Conservation (phyloP, 2,329 filamentous ascomycete genomes). For the Scedosporium dehoogii region DNA sequence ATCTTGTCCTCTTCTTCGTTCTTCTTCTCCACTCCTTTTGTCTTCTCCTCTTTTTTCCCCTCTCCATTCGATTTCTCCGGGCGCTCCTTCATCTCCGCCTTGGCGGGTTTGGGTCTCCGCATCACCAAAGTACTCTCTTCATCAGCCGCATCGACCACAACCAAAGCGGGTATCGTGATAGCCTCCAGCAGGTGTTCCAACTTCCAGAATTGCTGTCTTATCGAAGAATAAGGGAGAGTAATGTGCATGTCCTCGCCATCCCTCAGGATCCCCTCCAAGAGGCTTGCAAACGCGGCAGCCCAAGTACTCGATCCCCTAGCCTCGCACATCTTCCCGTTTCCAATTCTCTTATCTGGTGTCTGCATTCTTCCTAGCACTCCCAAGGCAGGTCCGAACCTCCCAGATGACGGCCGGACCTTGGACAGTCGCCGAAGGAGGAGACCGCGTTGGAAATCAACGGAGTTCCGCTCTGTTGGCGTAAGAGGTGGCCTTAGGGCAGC, state of each 20-base stretch:
- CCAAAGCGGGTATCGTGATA: constrained; percentile 40
- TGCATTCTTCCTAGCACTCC: constrained; percentile 19
- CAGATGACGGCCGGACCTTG: constrained; percentile 31
- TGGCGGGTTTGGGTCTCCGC: not conserved
- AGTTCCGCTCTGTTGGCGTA: constrained; percentile 21
- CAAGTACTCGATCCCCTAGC: constrained; percentile 26
- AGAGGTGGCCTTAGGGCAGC: constrained; percentile 23
- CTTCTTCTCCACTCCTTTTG: not conserved
- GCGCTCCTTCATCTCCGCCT: not conserved
- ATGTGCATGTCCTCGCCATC: constrained; percentile 53
- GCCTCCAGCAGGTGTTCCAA: constrained; percentile 40
- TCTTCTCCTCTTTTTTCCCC: constrained; percentile 2
- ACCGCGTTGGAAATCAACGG: constrained; percentile 37
- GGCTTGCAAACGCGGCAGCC: constrained; percentile 44
- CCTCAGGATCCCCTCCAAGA: constrained; percentile 45
- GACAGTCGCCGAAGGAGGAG: constrained; percentile 34
- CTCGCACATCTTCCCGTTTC: not conserved
- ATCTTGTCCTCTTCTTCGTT: not conserved
- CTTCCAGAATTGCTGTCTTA: constrained; percentile 41
- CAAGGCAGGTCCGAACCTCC: constrained; percentile 37
- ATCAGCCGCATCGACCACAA: constrained; percentile 42
- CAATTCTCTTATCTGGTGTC: not conserved
- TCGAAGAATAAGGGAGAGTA: constrained; percentile 43
- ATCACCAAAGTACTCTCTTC: constrained; percentile 39
- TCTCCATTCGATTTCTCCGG: no score